Conservation (phyloP, 805 yeast species). For the Metschnikowia henanensis region DNA sequence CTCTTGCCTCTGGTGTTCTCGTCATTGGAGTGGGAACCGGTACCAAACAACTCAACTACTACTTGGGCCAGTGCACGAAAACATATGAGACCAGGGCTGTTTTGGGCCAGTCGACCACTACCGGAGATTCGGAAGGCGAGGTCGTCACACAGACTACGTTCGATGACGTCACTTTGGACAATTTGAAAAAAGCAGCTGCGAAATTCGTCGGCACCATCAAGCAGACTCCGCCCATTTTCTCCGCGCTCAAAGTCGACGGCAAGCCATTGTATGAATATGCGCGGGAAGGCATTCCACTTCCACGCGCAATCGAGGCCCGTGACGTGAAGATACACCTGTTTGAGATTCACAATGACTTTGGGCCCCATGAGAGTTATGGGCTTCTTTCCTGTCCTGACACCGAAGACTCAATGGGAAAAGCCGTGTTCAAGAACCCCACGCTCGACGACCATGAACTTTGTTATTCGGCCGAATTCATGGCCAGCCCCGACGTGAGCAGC, state of each 20-base stretch:
- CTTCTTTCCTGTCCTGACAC: slow-evolving; percentile 44
- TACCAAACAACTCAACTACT: slow-evolving; percentile 75
- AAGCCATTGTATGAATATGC: slow-evolving; percentile 95
- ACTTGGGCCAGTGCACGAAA: slow-evolving; percentile 73
- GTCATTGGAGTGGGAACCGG: slow-evolving; percentile 93
- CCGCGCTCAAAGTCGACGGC: slow-evolving; percentile 94
- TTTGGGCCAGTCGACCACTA: slow-evolving; percentile 87
- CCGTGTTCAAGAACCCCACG: slow-evolving; percentile 50
- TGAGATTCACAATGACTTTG: slow-evolving; percentile 54
- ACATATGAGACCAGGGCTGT: slow-evolving; percentile 82
- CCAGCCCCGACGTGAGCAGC: slow-evolving; percentile 30
- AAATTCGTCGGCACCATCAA: slow-evolving; percentile 78
- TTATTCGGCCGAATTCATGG: slow-evolving; percentile 56
- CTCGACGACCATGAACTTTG: slow-evolving; percentile 62
- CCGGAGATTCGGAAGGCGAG: slow-evolving; percentile 92
- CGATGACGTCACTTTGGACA: slow-evolving; percentile 55
- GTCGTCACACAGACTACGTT: slow-evolving; percentile 58
- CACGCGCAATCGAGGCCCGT: slow-evolving; percentile 76
- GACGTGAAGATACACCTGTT: slow-evolving; percentile 61
- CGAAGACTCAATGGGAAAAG: slow-evolving; percentile 46
- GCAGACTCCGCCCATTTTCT: slow-evolving; percentile 94
- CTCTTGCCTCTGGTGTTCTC: slow-evolving; percentile 90
- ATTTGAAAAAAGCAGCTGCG: slow-evolving; percentile 48
- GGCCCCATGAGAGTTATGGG: slow-evolving; percentile 55
- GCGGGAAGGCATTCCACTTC: slow-evolving; percentile 80